A percentile compares a stretch with the other conserved stretches of the same genome.
These are phyloP conservation scores for Cubamyces sp. DNA, from an alignment of 768 basidiomycete species.

Conservation along the genomic window DNA sequence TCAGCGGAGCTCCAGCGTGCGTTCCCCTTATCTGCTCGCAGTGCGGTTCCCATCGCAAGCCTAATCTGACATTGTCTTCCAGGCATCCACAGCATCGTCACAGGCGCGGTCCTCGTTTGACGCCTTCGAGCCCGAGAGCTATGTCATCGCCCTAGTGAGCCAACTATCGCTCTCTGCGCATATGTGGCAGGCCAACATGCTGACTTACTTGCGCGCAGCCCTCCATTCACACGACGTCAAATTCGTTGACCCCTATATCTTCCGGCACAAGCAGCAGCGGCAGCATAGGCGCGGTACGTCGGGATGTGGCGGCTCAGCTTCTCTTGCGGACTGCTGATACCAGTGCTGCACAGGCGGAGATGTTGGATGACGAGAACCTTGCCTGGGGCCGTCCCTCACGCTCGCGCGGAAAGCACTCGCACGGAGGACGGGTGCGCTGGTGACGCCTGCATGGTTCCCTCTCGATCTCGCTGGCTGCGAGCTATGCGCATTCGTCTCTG, in stretches of 20 bases:
- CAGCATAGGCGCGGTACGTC: not conserved
- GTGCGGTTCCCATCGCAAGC: not conserved
- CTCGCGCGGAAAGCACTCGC: too few species aligned
- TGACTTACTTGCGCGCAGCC: not conserved
- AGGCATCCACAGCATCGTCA: conserved; percentile 8
- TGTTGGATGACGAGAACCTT: conserved; percentile 30
- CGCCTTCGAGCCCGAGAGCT: conserved; percentile 14
- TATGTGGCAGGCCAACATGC: too few species aligned
- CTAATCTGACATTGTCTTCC: not conserved
- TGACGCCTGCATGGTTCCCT: too few species aligned
- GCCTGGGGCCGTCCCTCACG: conserved; percentile 26
- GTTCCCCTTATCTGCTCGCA: not conserved
- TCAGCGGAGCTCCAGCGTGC: conserved; percentile 16
- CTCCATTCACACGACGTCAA: not conserved
- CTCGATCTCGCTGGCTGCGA: too few species aligned
- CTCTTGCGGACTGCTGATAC: not conserved
- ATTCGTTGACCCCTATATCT: not conserved
- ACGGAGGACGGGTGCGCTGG: too few species aligned
- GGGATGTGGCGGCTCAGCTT: too few species aligned
- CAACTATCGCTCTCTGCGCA: too few species aligned
- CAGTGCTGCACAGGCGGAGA: conserved; percentile 19
- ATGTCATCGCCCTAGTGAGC: conserved; percentile 20
- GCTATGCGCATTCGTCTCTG: too few species aligned
- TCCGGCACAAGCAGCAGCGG: not conserved
- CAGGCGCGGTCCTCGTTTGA: conserved; percentile 12